phyloP scores from a whole-genome alignment of 352 stramenopile genomes.

The Phytophthora colocasiae region DNA sequence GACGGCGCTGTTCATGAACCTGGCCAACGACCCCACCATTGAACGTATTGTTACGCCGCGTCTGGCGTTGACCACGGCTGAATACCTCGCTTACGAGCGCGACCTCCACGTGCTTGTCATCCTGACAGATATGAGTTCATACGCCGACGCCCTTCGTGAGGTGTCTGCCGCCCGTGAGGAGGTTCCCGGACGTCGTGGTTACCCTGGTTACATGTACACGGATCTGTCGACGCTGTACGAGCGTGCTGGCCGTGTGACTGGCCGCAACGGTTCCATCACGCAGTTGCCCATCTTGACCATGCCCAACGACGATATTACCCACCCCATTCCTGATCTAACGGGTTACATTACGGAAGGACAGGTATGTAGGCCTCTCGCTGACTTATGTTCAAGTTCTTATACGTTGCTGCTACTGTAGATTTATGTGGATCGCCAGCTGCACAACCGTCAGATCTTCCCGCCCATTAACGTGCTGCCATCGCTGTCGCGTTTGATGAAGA shows the following conservation, averaged over 20 bases:
- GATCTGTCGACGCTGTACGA: slow-evolving; percentile 99
- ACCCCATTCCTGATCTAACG: slow-evolving; percentile 99
- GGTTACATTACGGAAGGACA: slow-evolving; percentile 99
- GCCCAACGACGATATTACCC: slow-evolving; percentile 99
- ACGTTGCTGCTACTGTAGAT: slow-evolving; percentile 63
- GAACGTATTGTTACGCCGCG: slow-evolving; percentile 99
- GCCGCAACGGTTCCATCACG: slow-evolving; percentile 99
- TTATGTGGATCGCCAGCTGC: slow-evolving; percentile 98
- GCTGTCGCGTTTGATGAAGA: slow-evolving; percentile 99
- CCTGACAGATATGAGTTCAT: slow-evolving; percentile 99
- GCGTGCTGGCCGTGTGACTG: slow-evolving; percentile 96
- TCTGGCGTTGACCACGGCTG: slow-evolving; percentile 98
- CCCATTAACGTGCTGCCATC: slow-evolving; percentile 99
- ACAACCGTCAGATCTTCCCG: slow-evolving; percentile 99
- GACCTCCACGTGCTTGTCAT: slow-evolving; percentile 99
- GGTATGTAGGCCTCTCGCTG: slow-evolving; percentile 40
- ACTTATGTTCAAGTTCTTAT: too few relatives aligned
- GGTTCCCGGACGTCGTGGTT: slow-evolving; percentile 98
- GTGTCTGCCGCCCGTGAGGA: slow-evolving; percentile 95
- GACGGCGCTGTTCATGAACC: slow-evolving; percentile 99
- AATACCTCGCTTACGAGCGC: slow-evolving; percentile 99
- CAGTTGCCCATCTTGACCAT: slow-evolving; percentile 99
- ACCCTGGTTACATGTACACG: slow-evolving; percentile 99
- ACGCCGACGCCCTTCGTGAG: slow-evolving; percentile 98
- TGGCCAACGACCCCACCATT: slow-evolving; percentile 99